A percentile compares a stretch with the other conserved stretches of the same genome.
Evolutionary conservation across 257 asterid species (phyloP).

Genomic region (Nicotiana sylvestris): DNA sequence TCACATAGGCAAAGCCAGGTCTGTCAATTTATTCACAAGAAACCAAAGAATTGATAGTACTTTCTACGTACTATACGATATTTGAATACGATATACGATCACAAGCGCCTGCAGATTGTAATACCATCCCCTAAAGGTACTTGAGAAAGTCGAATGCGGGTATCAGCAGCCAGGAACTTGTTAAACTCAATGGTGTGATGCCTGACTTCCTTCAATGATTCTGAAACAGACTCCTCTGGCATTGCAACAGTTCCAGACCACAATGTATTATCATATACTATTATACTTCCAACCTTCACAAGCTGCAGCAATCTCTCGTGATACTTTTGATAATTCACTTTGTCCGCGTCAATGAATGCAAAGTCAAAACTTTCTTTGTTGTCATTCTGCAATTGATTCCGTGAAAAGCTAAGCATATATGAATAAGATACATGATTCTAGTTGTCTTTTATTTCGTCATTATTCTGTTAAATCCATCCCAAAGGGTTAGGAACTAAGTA

Average conservation of each 20-base stretch:
- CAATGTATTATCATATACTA: constrained; percentile 36
- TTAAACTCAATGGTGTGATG: constrained; percentile 30
- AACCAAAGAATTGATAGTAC: too few species aligned
- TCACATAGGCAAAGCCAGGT: too few species aligned
- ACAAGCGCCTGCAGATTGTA: constrained; percentile 19
- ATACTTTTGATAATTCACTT: constrained; percentile 26
- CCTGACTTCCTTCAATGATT: not conserved
- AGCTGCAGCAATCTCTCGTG: constrained; percentile 33
- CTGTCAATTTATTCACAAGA: too few species aligned
- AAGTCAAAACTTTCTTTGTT: constrained; percentile 30
- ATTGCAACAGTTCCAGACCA: constrained; percentile 36
- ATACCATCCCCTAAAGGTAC: constrained; percentile 52
- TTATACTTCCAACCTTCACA: constrained; percentile 30
- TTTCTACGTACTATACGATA: too few species aligned
- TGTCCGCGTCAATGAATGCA: constrained; percentile 42
- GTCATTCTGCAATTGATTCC: constrained; percentile 20
- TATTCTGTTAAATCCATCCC: too few species aligned
- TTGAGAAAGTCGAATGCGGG: constrained; percentile 41
- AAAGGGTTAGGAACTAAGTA: too few species aligned
- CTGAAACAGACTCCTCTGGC: constrained; percentile 29
- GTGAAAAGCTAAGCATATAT: too few species aligned
- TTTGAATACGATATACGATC: too few species aligned
- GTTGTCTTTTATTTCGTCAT: too few species aligned
- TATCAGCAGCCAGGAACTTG: constrained; percentile 33
- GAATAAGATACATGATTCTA: too few species aligned